Conservation (phyloP, 192 early-diverging fungal species). For the Entomortierella parvispora region DNA sequence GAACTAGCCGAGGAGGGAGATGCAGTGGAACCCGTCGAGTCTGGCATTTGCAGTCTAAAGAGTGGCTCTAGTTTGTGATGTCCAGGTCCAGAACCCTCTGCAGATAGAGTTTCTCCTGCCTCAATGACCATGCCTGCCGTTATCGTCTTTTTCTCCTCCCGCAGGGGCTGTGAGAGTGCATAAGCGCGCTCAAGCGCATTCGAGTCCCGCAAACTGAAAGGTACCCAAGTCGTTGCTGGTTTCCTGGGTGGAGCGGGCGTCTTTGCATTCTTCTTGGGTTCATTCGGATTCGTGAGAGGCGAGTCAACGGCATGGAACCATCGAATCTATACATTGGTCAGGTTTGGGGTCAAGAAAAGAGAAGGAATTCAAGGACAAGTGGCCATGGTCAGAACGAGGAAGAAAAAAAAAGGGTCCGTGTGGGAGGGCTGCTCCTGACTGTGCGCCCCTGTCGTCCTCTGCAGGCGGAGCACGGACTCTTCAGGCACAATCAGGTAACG, state of each 20-base stretch:
- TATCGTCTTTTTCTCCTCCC: conserved; percentile 4
- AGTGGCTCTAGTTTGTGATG: conserved; percentile 1
- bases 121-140: neutral
- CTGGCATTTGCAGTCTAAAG: conserved; percentile 38
- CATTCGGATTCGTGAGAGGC: conserved; percentile 43
- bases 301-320: conserved; percentile 66
- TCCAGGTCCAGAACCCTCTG: neutral
- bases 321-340: conserved; percentile 23
- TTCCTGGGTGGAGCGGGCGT: conserved; percentile 48
- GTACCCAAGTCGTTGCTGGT: conserved; percentile 57
- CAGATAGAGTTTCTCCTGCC: neutral
- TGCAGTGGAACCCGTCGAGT: neutral
- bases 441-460: no score
- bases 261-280: conserved; percentile 33
- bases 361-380: no score
- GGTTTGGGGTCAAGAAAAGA: neutral
- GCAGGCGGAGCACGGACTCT: no score
- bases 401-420: neutral
- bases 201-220: conserved; percentile 68
- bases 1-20: neutral
- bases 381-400: no score
- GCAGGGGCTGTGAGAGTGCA: conserved; percentile 32
- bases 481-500: neutral
- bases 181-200: conserved; percentile 64
- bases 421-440: neutral